phyloP scores from a whole-genome alignment of 1,284 basidiomycete species.

The Ustilago vetiveriae region DNA sequence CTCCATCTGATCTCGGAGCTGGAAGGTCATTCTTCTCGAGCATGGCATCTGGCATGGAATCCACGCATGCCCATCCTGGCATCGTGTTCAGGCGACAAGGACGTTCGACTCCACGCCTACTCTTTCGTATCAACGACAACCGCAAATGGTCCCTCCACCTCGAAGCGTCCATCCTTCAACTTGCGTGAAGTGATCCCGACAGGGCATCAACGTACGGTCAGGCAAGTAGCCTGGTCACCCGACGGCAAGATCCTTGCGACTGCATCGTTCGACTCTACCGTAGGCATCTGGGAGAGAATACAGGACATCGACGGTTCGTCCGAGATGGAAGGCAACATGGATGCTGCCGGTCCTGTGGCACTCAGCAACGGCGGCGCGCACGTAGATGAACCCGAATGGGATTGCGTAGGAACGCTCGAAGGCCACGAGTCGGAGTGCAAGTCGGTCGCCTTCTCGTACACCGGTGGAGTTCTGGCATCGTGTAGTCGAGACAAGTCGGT shows the following conservation, averaged over 20 bases:
- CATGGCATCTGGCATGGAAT: constrained; percentile 92
- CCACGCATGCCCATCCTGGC: constrained; percentile 82
- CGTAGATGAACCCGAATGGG: constrained; percentile 71
- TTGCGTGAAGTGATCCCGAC: constrained; percentile 71
- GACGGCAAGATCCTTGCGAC: constrained; percentile 89
- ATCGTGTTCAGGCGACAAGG: constrained; percentile 93
- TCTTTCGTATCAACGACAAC: constrained; percentile 53
- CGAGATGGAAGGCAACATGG: constrained; percentile 5
- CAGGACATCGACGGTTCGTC: constrained; percentile 59
- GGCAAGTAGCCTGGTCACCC: constrained; percentile 88
- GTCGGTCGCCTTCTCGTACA: constrained; percentile 82
- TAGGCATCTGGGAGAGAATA: constrained; percentile 83
- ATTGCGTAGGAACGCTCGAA: constrained; percentile 86
- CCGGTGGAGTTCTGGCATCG: constrained; percentile 84
- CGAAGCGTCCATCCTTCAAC: constrained; percentile 52
- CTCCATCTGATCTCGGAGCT: constrained; percentile 43
- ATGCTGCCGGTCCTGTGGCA: constrained; percentile 12
- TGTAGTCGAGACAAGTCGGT: constrained; percentile 96
- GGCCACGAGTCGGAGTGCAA: constrained; percentile 99
- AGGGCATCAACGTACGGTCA: constrained; percentile 89
- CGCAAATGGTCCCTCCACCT: constrained; percentile 43
- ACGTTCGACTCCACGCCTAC: constrained; percentile 85
- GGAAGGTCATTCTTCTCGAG: constrained; percentile 63
- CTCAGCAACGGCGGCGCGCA: constrained; percentile 68
- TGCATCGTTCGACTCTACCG: constrained; percentile 92